Base-by-base conservation (phyloP, 2,329 filamentous ascomycete genomes). In the Coniochaeta sp. region DNA sequence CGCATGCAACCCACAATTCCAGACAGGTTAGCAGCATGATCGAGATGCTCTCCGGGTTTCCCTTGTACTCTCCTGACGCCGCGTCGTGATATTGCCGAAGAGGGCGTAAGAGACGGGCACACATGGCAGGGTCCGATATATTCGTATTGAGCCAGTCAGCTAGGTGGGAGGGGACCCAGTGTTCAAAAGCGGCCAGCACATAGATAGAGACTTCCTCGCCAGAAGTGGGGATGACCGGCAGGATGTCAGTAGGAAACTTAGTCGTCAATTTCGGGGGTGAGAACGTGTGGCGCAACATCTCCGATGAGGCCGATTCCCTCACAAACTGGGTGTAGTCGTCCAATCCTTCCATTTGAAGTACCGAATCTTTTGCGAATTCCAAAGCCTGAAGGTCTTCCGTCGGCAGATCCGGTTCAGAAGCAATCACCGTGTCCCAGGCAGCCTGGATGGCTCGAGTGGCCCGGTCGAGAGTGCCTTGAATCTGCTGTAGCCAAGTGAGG, bases 1-100 rank as follows among this genome's bases (percentile, higher is more conserved):
- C 82, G 28, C 75, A 72, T 0, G 76, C 77, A 7, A 79, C 60
- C 83, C 82, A 86, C 0, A 86, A 60, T 51, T 85, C 79, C 3
- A 82, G 56, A 0, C 78, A 57, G 0, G 74, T 79, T 0, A 86
- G 67, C 3, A 82, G 52, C 75, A 83, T 82, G 4, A 73, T 54
- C 0, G 83, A 86, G 0, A 67, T 57, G 0, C 63, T 64, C 53
- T 78, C 72, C 0, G 81, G 75, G 2, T 72, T 69, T 0, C 49
- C 54, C 0, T 50, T 2, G 40, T 82, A 82, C 0, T 30, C 8
- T 0, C 1, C 0, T 0, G 26, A 35, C 0, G 69, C 70, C 3
- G 20, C 3, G 0, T 14, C 4, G 33, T 69, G 59, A 51, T 78
- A 78, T 0, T 35, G 13, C 2, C 60, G 40, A 1, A 75, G 66